Evolutionary conservation across 192 early-diverging fungal genomes (phyloP).

Genomic region (Coemansia sp.): DNA sequence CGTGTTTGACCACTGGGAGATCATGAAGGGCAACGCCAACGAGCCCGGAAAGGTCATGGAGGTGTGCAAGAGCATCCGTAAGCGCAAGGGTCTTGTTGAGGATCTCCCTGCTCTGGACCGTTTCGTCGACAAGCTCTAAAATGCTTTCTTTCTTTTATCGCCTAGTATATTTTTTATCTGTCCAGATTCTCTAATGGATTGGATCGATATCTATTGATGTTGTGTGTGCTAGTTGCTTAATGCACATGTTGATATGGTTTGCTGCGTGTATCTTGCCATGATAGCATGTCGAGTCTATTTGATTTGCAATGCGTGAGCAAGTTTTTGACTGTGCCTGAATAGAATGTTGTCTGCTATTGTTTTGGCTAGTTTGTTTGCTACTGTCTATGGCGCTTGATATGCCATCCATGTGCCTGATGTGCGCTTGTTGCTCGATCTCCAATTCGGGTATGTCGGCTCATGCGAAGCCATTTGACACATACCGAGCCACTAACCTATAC

Average conservation of each 20-base stretch:
- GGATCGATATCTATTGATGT: neutral
- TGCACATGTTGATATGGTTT: neutral
- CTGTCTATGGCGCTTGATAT: neutral
- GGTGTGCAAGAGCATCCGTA: conserved; percentile 70
- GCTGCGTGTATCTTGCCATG: too few relatives aligned
- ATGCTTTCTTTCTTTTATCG: neutral
- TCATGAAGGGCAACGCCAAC: conserved; percentile 68
- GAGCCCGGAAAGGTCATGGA: conserved; percentile 35
- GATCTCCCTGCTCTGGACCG: conserved; percentile 76
- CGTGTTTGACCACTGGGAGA: conserved; percentile 96
- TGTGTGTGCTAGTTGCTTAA: neutral
- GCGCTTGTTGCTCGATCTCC: neutral
- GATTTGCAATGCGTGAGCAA: neutral
- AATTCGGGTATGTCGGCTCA: neutral
- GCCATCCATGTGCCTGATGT: neutral
- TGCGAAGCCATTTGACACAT: neutral
- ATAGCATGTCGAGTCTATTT: too few relatives aligned
- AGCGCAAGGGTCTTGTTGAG: conserved; percentile 89
- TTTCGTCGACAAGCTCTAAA: conserved; percentile 85
- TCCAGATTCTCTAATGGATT: too few relatives aligned
- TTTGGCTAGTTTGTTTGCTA: neutral
- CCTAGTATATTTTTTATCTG: too few relatives aligned
- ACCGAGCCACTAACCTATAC: too few relatives aligned
- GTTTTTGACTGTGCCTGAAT: neutral
- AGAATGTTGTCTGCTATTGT: neutral